Evolutionary conservation across 1,284 basidiomycete genomes (phyloP).

Genomic region (Lentinula novae-zelandiae): DNA sequence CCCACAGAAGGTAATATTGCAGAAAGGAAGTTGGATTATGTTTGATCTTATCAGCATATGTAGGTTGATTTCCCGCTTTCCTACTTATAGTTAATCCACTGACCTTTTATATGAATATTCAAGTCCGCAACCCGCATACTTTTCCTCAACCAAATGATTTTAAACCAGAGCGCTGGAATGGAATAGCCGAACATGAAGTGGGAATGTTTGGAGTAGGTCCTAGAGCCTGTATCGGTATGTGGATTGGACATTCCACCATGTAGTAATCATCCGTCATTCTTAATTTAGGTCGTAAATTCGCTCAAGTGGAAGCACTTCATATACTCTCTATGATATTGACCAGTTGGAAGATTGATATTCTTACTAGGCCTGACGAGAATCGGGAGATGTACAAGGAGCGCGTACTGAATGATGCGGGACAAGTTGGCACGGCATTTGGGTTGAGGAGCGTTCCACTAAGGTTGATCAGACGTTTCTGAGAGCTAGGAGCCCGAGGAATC

Average conservation of each 20-base stretch:
- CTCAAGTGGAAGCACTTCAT: conserved; percentile 22
- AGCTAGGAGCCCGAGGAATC: too few species aligned
- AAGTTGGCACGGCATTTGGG: neutral
- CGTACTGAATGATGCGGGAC: neutral
- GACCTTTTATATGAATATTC: neutral
- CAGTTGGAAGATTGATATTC: conserved; percentile 24
- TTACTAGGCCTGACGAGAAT: conserved; percentile 14
- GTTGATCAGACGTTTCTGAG: neutral
- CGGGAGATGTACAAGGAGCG: neutral
- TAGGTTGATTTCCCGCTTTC: conserved; percentile 15
- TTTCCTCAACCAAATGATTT: conserved; percentile 23
- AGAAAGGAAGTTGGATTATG: conserved; percentile 20
- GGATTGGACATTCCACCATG: too few species aligned
- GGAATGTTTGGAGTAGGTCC: conserved; percentile 26
- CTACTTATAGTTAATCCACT: neutral
- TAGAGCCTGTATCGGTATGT: conserved; percentile 22
- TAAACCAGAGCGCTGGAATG: conserved; percentile 25
- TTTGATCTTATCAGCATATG: conserved; percentile 24
- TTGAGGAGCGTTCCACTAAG: neutral
- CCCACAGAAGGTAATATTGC: conserved; percentile 17
- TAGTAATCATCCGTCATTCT: neutral
- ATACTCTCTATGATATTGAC: conserved; percentile 23
- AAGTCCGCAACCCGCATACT: conserved; percentile 24
- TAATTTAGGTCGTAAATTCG: conserved; percentile 23
- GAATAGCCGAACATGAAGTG: conserved; percentile 21